phyloP scores from a whole-genome alignment of 1,284 basidiomycete species.

The Ceratobasidium papillatum region DNA sequence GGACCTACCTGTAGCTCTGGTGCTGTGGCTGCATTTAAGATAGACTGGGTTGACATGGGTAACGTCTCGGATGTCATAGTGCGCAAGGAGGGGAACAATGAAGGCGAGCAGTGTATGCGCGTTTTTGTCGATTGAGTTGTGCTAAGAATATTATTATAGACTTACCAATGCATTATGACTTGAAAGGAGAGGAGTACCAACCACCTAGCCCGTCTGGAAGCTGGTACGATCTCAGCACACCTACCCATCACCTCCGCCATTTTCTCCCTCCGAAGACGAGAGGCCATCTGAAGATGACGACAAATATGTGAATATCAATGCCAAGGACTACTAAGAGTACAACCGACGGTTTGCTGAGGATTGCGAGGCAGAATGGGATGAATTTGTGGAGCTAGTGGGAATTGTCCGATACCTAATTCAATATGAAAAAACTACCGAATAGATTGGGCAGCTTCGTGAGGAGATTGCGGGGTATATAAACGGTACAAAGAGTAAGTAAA shows the following conservation, averaged over 20 bases:
- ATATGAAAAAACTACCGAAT: too few relatives aligned
- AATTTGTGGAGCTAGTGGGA: background rate
- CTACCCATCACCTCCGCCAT: background rate
- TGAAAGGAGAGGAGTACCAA: background rate
- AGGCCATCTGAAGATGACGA: background rate
- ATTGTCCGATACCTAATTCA: too few relatives aligned
- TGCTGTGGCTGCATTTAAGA: background rate
- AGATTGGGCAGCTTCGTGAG: too few relatives aligned
- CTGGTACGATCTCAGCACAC: background rate
- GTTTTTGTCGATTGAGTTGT: background rate
- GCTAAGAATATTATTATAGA: background rate
- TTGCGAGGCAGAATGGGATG: background rate
- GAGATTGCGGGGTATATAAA: too few relatives aligned
- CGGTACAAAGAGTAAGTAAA: conserved; percentile 50
- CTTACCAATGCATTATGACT: conserved; percentile 5
- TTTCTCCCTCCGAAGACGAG: background rate
- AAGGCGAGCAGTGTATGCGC: background rate
- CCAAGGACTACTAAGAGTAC: conserved; percentile 7
- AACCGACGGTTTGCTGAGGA: conserved; percentile 16
- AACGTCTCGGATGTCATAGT: background rate
- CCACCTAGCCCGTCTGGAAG: background rate
- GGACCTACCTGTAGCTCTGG: too few relatives aligned
- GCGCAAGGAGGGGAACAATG: background rate
- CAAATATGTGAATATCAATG: background rate
- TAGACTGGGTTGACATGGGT: background rate